Percentiles rank a stretch among this genome's conserved stretches.
Evolutionary conservation across 352 stramenopile species (phyloP).

Genomic region (Paralagenidium karlingii): DNA sequence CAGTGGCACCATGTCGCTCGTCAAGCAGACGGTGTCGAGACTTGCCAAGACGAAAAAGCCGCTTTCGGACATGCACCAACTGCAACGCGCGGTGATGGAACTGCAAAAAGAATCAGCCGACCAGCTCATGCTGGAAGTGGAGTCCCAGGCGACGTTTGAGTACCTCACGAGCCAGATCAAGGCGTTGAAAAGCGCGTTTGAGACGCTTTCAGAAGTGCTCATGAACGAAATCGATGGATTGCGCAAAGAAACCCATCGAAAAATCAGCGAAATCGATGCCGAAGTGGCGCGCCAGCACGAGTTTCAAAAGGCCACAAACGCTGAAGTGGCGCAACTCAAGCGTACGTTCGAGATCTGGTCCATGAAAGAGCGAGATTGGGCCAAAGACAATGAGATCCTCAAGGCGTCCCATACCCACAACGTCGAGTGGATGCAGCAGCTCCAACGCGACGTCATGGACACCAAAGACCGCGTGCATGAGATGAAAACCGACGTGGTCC

Average conservation of each 20-base stretch:
- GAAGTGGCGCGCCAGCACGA: constrained; percentile 40
- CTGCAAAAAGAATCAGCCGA: constrained; percentile 62
- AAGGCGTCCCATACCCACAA: constrained; percentile 75
- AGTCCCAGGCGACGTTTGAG: constrained; percentile 75
- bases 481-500: constrained; percentile 37
- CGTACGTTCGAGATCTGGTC: constrained; percentile 68
- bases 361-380: constrained; percentile 73
- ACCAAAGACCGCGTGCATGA: constrained; percentile 64
- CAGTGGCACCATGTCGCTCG: constrained; percentile 23
- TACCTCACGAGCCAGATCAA: constrained; percentile 69
- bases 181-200: constrained; percentile 57
- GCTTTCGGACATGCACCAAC: constrained; percentile 67
- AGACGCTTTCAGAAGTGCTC: constrained; percentile 69
- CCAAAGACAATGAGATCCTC: constrained; percentile 77
- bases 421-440: constrained; percentile 77
- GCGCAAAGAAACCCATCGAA: constrained; percentile 48
- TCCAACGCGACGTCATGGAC: constrained; percentile 71
- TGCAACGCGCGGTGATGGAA: constrained; percentile 63
- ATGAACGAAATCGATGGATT: constrained; percentile 59
- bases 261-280: constrained; percentile 42
- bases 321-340: constrained; percentile 60
- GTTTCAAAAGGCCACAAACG: constrained; percentile 42
- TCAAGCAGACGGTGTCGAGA: constrained; percentile 36
- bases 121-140: constrained; percentile 58
- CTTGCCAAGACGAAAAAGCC: constrained; percentile 73